Evolutionary conservation across 1,284 basidiomycete genomes (phyloP), one percentile per base, ranked within the genome.

Genomic region (Ganoderma sp.): DNA sequence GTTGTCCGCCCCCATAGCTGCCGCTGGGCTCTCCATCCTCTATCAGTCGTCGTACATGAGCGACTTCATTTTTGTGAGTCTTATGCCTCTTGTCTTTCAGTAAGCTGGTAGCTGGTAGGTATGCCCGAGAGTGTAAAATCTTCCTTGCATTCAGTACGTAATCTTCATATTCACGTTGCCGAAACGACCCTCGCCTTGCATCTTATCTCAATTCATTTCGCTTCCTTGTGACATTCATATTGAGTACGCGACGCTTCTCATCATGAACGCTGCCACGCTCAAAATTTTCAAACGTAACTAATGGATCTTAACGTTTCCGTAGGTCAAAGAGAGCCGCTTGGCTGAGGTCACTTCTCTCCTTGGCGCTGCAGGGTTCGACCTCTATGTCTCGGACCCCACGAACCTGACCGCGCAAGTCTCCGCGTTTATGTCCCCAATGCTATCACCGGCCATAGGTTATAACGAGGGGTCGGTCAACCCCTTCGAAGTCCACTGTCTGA

Each of bases 21-120:
- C 86, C 32, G 92, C 91, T 43, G 92, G 92, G 10, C 93, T 95
- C 56, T 91, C 91, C 37, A 95, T 95, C 66, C 81, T 95, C 6
- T 95, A 94, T 77, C 93, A 94, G 78, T 94, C 92, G 5, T 92
- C 91, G 12, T 93, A 95, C 78, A 90, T 90, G 85, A 90, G 91
- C 74, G 93, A 95, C 79, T 95, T 93, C 78, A 89, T 95, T 63
- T 87, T 95, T 71, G 93, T 91, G 75, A 71, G 88, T 80, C 19
- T 17, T 22, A n/a, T 14, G 25, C n/a, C 3, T 39, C 45, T 54
- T 64, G 61, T 56, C 6, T 42, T 22, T 43, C 34, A 14, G 5
- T 61, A 41, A 22, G 2, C 61, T n/a, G 25, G 37, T 22, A 10
- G 48, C 61, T n/a, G 25, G 37, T 22, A 10, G 48, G 52, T 66